Evolutionary conservation across 345 rosid species (phyloP), one percentile per base, ranked within the genome.

Genomic region (Trapa incisa): DNA sequence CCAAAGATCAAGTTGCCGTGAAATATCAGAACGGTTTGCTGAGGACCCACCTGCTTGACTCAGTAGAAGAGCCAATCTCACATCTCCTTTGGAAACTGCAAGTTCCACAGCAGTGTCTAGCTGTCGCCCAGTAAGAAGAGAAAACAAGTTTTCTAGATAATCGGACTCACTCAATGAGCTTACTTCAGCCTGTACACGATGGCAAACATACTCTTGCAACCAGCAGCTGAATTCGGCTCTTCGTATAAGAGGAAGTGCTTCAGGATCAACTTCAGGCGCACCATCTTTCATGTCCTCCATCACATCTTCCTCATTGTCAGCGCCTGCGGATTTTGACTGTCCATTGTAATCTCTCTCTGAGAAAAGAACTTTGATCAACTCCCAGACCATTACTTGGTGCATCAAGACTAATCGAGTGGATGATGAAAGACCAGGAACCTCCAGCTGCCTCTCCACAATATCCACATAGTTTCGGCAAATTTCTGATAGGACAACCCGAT

Each of bases 381-480:
- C 97, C 99, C 99, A 94, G 60, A 83, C 87, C 88, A 91, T 89
- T 64, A 89, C 97, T 76, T 94, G 95, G 80, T 94, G 92, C 81
- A 76, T 87, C 83, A 87, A 85, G 80, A 86, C 81, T 80, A 86
- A 79, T 72, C 84, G 87, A 37, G 87, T 75, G 39, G 90, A 83
- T 68, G 84, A 73, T 68, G 97, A 76, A 69, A 88, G 69, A 71
- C 85, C 95, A 73, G 89, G 72, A 81, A 86, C 76, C 77, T 89
- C 96, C 75, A 91, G 77, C 78, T 87, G 89, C 75, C 80, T 82
- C 80, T 94, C 97, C 48, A 86, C 84, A 56, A 94, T 80, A 73
- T 84, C 87, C 70, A 79, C 87, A 69, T 94, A 94, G 69, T 77
- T 82, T 54, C 95, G 83, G 81, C 97, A 94, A 61, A 87, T 83